These are phyloP conservation scores for Microcyclospora pomicola DNA, from an alignment of 2,329 filamentous ascomycete genomes.

Conservation along the genomic window DNA sequence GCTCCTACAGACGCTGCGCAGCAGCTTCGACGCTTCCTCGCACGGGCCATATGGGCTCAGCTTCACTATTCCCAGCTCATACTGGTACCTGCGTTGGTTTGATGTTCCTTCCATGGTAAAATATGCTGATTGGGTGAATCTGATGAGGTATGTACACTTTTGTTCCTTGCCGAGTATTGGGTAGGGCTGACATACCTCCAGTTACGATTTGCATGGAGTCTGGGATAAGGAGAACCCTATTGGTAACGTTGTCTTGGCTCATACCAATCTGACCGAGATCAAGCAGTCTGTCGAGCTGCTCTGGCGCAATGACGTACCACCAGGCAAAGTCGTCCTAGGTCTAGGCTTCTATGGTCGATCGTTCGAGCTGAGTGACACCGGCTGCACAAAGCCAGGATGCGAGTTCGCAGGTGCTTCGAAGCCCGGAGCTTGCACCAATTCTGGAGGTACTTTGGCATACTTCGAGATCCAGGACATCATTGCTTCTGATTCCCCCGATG, in stretches of 20 bases:
- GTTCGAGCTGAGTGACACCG: constrained; percentile 16
- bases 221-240: constrained; percentile 24
- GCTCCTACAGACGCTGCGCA: not conserved
- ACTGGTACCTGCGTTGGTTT: not conserved
- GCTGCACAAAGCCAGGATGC: constrained; percentile 8
- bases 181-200: no score
- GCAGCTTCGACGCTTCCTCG: not conserved
- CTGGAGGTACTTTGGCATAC: constrained; percentile 21
- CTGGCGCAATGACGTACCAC: constrained; percentile 30
- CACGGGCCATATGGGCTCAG: not conserved
- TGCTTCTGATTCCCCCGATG: constrained; percentile 6
- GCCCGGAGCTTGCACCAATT: constrained; percentile 18
- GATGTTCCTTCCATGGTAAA: not conserved
- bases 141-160: constrained; percentile 2
- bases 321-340: constrained; percentile 31
- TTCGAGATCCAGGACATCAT: constrained; percentile 26
- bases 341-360: constrained; percentile 33
- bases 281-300: constrained; percentile 28
- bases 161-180: no score
- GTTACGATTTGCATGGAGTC: constrained; percentile 17
- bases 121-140: constrained; percentile 5
- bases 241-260: constrained; percentile 23
- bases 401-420: constrained; percentile 7
- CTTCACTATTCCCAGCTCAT: not conserved
- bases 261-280: constrained; percentile 37